Base-by-base conservation (phyloP, 768 basidiomycete species). In the Hericium rajendrae region DNA sequence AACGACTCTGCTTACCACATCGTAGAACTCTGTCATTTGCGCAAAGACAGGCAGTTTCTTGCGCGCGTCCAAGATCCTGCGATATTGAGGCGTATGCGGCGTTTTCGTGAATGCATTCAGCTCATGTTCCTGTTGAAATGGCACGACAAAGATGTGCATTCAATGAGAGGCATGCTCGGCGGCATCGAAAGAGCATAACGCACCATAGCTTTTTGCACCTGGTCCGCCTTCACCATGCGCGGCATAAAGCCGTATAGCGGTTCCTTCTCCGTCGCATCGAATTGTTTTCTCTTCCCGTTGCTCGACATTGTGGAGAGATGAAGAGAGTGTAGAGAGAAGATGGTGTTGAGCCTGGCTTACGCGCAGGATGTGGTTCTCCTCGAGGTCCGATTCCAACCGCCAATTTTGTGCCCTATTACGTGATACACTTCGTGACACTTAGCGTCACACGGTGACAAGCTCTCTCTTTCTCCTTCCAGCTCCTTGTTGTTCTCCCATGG, bases 11-110 rank as follows among this genome's bases (percentile, higher is more conserved):
- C 90, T 73, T 72, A 91, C 91, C 74, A 94, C 86, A 63, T 87
- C 79, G 66, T 86, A 82, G 70, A 99, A 98, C 49, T 94, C 90
- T 57, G 86, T 80, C 94, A 97, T 95, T 71, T 95, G 91, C 2
- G 84, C 72, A 64, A 79, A 97, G 0, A 99, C 94, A 0, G 97
- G 95, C 20, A 99, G 76, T 67, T 90, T 89, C 75, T 86, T 92
- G 57, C 97, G 83, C 11, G 78, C 72, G 65, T 86, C 85, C 22
- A 98, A 70, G 57, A 98, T 94, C 73, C 89, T 92, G 71, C 75
- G 83, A 76, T 97, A 98, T 60, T 86, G 81, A 3, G 80, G 67
- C 0, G 91, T 82, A 68, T 86, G 86, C 0, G 91, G 88, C 58
- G 68, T 71, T 57, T 86, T 86, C 4, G 90, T 97, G 74, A 97